Percentiles rank a stretch among this genome's conserved stretches.
Conservation (phyloP, 768 basidiomycete genomes). For the Ramaria rubella region DNA sequence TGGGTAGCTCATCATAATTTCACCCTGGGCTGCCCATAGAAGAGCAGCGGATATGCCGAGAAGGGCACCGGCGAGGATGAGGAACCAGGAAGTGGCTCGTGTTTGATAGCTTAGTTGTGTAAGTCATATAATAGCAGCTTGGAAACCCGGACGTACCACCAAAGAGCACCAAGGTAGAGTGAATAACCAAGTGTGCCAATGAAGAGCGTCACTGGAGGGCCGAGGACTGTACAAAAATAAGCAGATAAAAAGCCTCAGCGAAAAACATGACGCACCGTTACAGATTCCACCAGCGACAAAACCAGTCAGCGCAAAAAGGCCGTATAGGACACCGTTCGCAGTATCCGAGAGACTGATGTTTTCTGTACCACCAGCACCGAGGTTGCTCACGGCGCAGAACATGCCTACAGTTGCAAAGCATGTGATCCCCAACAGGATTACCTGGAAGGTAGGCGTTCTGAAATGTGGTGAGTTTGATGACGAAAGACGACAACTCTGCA, state of each 20-base stretch:
- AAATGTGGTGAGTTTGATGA: not conserved
- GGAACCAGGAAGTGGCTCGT: conserved; percentile 37
- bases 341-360: conserved; percentile 35
- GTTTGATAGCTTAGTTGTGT: conserved; percentile 28
- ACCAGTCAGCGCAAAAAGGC: conserved; percentile 36
- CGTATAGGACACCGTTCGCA: conserved; percentile 39
- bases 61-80: conserved; percentile 42
- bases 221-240: conserved; percentile 25
- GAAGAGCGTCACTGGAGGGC: conserved; percentile 42
- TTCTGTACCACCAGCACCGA: conserved; percentile 36
- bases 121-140: not conserved
- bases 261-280: conserved; percentile 20
- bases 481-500: not conserved
- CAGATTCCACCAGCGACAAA: conserved; percentile 34
- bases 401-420: conserved; percentile 34
- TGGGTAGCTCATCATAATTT: conserved; percentile 52
- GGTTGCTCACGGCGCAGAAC: conserved; percentile 33
- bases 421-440: conserved; percentile 29
- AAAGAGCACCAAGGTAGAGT: conserved; percentile 40
- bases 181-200: conserved; percentile 48
- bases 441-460: conserved; percentile 28
- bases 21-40: conserved; percentile 48
- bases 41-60: conserved; percentile 46
- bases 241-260: not conserved
- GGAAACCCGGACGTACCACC: conserved; percentile 26